Base-by-base conservation (phyloP, 441 rosid species). In the Gossypium davidsonii region DNA sequence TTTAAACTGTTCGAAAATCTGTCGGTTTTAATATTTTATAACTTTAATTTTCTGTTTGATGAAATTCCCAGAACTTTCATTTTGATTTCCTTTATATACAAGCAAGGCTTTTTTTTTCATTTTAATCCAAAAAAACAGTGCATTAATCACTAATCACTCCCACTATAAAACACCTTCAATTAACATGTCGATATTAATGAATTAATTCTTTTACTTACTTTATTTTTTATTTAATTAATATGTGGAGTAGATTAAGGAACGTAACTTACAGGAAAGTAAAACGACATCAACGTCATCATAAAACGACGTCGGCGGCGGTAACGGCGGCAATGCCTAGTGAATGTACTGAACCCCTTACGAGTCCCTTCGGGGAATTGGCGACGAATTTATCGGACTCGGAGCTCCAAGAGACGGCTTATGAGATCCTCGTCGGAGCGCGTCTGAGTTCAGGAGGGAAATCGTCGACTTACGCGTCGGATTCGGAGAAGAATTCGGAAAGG, bases 391-490 rank as follows among this genome's bases (percentile, higher is more conserved):
- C 91, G 10, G 87, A 87, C 65, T 73, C 81, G 34, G 94, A 89
- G 78, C 90, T 89, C 73, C 86, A 89, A 21, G 87, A 87, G 68
- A 79, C 87, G 14, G 89, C 94, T 73, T 89, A 87, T 71, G 94
- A 87, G 88, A 83, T 89, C 77, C 82, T 89, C 73, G 83, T 86
- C 6, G 85, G 83, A 4, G 84, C 85, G 7, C 85, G 90, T 73
- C 84, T 89, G 82, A 85, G 78, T 74, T 67, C 87, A 21, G 85
- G 81, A 1, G 83, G 82, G 17, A 85, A 83, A 63, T 88, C 89
- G 10, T 77, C 86, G 77, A 89, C 90, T 55, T 85, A 73, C 79
- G 76, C 80, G 31, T 81, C 91, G 0, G 79, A 91, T 76, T 85
- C 97, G 0, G 90, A 87, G 44, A 81, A 76, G 78, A 53, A 80